phyloP scores from a whole-genome alignment of 371 early-diverging fungal genomes.

The Apophysomyces elegans region DNA sequence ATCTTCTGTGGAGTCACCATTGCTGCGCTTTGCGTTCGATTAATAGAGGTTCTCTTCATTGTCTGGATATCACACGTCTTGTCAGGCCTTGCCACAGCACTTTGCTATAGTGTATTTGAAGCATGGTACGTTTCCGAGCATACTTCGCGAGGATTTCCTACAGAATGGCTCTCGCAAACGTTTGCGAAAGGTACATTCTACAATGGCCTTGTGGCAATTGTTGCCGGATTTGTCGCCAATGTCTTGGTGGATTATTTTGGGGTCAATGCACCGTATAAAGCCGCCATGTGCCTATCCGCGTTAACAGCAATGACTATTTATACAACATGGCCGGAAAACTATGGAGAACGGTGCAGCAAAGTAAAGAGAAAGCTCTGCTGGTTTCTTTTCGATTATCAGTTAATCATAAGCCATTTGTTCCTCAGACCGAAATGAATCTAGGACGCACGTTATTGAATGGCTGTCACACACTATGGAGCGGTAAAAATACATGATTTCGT shows the following conservation, averaged over 20 bases:
- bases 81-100: conserved; percentile 71
- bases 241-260: conserved; percentile 57
- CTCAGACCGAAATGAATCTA: conserved; percentile 14
- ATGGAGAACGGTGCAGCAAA: conserved; percentile 53
- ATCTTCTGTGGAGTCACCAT: conserved; percentile 67
- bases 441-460: conserved; percentile 21
- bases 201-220: conserved; percentile 76
- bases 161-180: conserved; percentile 63
- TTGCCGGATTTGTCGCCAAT: conserved; percentile 73
- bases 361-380: conserved; percentile 18
- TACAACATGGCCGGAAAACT: conserved; percentile 74
- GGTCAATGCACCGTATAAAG: conserved; percentile 65
- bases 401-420: neutral
- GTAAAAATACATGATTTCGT: conserved; percentile 21
- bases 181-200: conserved; percentile 72
- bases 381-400: neutral
- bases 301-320: conserved; percentile 54
- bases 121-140: conserved; percentile 84
- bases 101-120: conserved; percentile 79
- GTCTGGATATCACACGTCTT: conserved; percentile 68
- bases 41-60: conserved; percentile 53
- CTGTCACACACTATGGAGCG: conserved; percentile 33
- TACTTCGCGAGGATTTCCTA: conserved; percentile 59
- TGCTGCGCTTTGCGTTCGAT: conserved; percentile 59
- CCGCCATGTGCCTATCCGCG: conserved; percentile 53